These are phyloP conservation scores for Yamadazyma aaseri DNA, from an alignment of 1,139 yeast species.

Conservation along the genomic window DNA sequence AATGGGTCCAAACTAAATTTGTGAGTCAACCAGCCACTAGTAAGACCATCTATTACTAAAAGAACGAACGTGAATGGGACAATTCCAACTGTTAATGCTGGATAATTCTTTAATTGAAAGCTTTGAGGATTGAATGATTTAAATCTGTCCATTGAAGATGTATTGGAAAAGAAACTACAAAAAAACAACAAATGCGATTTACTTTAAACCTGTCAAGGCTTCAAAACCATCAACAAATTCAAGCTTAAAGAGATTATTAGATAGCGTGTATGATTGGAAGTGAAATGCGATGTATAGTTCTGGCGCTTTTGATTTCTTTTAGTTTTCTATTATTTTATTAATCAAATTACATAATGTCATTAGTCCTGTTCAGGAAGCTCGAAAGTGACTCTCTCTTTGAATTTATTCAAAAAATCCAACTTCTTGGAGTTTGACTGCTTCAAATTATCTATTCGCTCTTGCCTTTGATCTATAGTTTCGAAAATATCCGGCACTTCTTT, in stretches of 20 bases:
- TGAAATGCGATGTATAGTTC: no score
- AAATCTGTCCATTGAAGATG: slow-evolving; percentile 1
- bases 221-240: no score
- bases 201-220: no score
- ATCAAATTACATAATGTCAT: background rate
- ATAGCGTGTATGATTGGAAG: no score
- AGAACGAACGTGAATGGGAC: slow-evolving; percentile 49
- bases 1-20: slow-evolving; percentile 48
- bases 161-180: no score
- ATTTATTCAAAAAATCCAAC: slow-evolving; percentile 22
- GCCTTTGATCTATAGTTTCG: slow-evolving; percentile 33
- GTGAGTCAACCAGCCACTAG: slow-evolving; percentile 17
- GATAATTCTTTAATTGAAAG: slow-evolving; percentile 21
- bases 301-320: no score
- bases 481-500: slow-evolving; percentile 41
- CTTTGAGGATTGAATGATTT: background rate
- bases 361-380: background rate
- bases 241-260: no score
- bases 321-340: no score
- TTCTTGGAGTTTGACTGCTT: slow-evolving; percentile 26
- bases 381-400: slow-evolving; percentile 11
- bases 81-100: slow-evolving; percentile 70
- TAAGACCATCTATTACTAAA: slow-evolving; percentile 31
- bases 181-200: background rate
- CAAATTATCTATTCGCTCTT: slow-evolving; percentile 26